Evolutionary conservation across 345 rosid genomes (phyloP), one percentile per base, ranked within the genome.

Genomic region (Lumnitzera racemosa): DNA sequence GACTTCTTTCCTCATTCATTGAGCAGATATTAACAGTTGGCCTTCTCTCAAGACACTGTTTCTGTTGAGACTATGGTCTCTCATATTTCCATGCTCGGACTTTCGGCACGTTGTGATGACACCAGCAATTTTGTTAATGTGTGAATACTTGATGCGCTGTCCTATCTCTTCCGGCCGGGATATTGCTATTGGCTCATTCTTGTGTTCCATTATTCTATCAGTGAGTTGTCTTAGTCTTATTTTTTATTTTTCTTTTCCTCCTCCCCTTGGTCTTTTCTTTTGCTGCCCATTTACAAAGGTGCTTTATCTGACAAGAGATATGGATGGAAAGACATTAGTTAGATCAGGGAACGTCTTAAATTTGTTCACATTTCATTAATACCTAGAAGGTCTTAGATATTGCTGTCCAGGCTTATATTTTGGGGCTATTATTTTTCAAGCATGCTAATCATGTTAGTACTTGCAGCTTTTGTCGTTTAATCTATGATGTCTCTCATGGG

Each of bases 11-110:
- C 46, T 48, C 65, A 36, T 36, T 7, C 11, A 36, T 36, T 36
- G 9, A 36, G 67, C 85, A 94, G 99, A 83, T 61, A 68, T 63
- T 70, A 76, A 89, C 65, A 81, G 95, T 62, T 88, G 97, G 95
- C 99, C 99, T 46, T 81, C 91, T 64, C 76, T 83, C 74, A 90
- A 94, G 79, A 94, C 96, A 15, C 61, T 94, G 72, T 82, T 78
- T 69, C 86, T 94, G 59, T 75, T 94, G 81, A 80, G 87, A 80
- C 74, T 94, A 61, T 90, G 99, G 99, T 90, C 95, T 36, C 76
- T 86, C 89, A 72, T 88, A 72, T 94, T 94, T 67, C 97, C 97
- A 5, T 83, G 97, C 77, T 94, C 99, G 1, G 99, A 94, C 75
- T 94, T 81, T 47, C 96, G 95, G 24, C 99, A 90, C 67, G 89